These are phyloP conservation scores for Baudoinia panamericana DNA, from an alignment of 495 filamentous ascomycete genomes.

Conservation along the genomic window DNA sequence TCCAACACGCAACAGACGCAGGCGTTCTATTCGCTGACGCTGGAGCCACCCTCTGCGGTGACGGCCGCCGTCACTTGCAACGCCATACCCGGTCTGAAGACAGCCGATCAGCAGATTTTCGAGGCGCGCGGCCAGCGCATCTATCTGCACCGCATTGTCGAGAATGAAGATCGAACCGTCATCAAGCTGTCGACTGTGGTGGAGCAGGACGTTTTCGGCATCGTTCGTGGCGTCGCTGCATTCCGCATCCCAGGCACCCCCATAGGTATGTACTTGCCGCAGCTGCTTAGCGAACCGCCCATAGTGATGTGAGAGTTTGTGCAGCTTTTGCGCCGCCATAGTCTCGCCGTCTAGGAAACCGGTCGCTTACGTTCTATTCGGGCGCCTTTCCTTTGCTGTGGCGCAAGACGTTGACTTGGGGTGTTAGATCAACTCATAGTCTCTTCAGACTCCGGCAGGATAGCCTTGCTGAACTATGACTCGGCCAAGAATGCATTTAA, in stretches of 20 bases:
- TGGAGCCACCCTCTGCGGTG: slow-evolving; percentile 78
- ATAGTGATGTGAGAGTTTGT: no score
- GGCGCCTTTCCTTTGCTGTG: no score
- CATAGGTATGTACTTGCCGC: slow-evolving; percentile 67
- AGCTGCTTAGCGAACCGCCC: slow-evolving; percentile 39
- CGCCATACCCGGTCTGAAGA: slow-evolving; percentile 56
- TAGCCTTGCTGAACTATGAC: slow-evolving; percentile 85
- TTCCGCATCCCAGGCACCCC: slow-evolving; percentile 86
- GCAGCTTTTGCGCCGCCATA: no score
- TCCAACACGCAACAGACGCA: slow-evolving; percentile 52
- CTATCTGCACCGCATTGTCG: slow-evolving; percentile 53
- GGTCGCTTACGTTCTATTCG: no score
- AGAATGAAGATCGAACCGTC: slow-evolving; percentile 57
- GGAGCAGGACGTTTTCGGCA: slow-evolving; percentile 89
- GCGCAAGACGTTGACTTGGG: no score
- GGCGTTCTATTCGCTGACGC: slow-evolving; percentile 67
- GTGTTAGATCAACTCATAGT: slow-evolving; percentile 85
- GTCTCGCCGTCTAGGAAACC: no score
- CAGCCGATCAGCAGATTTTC: slow-evolving; percentile 92
- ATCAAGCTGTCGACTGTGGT: slow-evolving; percentile 75
- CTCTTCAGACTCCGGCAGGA: slow-evolving; percentile 86
- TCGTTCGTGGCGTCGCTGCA: slow-evolving; percentile 72
- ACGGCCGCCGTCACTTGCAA: slow-evolving; percentile 85
- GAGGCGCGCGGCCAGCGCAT: slow-evolving; percentile 84
- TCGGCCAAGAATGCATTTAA: slow-evolving; percentile 77